Conservation (phyloP, 2,329 filamentous ascomycete genomes). For the Trichoderma simmonsii region DNA sequence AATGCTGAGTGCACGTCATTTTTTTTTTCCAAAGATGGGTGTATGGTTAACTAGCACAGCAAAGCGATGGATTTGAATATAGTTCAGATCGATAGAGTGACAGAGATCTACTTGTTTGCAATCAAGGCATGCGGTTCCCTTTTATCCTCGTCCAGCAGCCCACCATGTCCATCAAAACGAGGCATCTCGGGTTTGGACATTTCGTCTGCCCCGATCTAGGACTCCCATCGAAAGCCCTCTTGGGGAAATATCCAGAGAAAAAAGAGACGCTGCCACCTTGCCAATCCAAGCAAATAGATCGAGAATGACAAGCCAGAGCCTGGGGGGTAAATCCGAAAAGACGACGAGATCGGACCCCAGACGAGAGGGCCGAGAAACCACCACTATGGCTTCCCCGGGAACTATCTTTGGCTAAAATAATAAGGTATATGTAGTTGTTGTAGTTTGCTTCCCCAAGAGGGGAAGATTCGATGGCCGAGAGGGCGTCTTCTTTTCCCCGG, state of each 20-base stretch:
- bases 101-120: neutral
- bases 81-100: neutral
- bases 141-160: neutral
- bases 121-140: neutral
- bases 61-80: neutral
- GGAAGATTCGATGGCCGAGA: neutral
- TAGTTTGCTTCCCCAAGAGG: neutral
- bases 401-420: neutral
- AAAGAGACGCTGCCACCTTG: neutral
- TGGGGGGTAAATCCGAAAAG: neutral
- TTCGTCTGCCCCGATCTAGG: neutral
- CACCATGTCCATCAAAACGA: neutral
- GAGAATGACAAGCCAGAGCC: neutral
- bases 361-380: neutral
- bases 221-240: neutral
- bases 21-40: neutral
- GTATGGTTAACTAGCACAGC: neutral
- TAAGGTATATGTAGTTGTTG: neutral
- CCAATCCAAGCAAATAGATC: constrained; percentile 9
- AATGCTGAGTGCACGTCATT: constrained; percentile 19
- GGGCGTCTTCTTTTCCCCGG: neutral
- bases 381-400: neutral
- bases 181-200: neutral
- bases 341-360: neutral
- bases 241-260: neutral